Conservation (phyloP, 176 grass and related monocot species). For the Musa acuminata region DNA sequence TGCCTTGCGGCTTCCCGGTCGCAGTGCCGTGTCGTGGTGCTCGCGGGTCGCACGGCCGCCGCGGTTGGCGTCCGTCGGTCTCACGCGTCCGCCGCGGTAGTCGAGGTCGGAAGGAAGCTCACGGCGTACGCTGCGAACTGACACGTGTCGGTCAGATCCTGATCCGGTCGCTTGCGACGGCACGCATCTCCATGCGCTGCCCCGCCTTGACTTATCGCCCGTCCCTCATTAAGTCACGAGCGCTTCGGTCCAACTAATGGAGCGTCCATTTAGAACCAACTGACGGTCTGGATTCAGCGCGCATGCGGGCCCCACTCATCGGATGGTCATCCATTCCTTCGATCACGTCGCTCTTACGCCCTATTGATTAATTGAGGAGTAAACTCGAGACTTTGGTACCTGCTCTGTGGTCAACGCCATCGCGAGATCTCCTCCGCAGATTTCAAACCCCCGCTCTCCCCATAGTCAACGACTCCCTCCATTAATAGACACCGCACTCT, state of each 20-base stretch:
- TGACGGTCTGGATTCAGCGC: not conserved
- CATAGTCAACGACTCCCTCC: constrained; percentile 13
- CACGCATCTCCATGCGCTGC: no score
- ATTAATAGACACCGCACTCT: constrained; percentile 21
- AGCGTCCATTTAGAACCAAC: not conserved
- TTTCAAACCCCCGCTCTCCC: not conserved
- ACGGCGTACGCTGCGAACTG: not conserved
- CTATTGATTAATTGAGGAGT: not conserved
- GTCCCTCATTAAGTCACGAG: no score
- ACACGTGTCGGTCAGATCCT: not conserved
- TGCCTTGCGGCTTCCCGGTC: no score
- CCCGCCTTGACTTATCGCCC: no score
- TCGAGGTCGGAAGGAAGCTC: not conserved
- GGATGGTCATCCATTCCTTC: not conserved
- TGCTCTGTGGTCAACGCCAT: not conserved
- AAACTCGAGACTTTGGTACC: constrained; percentile 2
- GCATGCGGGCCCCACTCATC: not conserved
- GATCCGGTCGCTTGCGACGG: not conserved
- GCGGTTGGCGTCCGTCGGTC: not conserved
- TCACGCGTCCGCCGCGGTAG: not conserved
- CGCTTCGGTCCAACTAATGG: no score
- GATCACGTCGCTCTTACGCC: not conserved
- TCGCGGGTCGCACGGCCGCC: not conserved
- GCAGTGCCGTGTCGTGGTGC: not conserved
- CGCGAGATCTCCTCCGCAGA: not conserved